Conservation (phyloP, 805 yeast genomes). For the Metschnikowia cerradonensis region DNA sequence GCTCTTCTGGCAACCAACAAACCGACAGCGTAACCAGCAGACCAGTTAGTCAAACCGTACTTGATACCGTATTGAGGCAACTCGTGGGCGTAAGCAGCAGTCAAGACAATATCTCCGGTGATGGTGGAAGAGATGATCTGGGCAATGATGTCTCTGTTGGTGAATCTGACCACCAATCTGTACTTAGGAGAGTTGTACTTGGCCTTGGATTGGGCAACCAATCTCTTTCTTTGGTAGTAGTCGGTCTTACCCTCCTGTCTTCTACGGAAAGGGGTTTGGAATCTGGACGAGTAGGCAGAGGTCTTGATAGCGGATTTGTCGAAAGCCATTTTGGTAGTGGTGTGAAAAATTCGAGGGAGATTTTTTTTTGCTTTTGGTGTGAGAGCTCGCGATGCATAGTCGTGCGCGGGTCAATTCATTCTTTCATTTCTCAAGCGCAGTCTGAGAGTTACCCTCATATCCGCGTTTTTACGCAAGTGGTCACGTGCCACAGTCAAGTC, state of each 20-base stretch:
- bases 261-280: slow-evolving; percentile 99
- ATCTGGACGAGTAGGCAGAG: slow-evolving; percentile 97
- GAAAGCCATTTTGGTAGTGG: slow-evolving; percentile 63
- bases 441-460: background rate
- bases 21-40: slow-evolving; percentile 99
- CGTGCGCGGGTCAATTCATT: slow-evolving; percentile 6
- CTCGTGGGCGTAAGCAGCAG: slow-evolving; percentile 99
- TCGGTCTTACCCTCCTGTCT: slow-evolving; percentile 99
- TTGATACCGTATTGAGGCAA: slow-evolving; percentile 95
- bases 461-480: background rate
- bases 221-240: slow-evolving; percentile 99
- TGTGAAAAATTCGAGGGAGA: slow-evolving; percentile 1
- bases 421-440: background rate
- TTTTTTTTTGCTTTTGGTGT: slow-evolving; percentile 6
- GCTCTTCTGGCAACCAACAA: slow-evolving; percentile 98
- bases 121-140: slow-evolving; percentile 96
- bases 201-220: slow-evolving; percentile 99
- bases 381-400: slow-evolving; percentile 10
- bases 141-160: slow-evolving; percentile 98
- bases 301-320: slow-evolving; percentile 58
- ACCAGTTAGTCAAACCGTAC: slow-evolving; percentile 99
- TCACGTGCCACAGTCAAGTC: slow-evolving; percentile 1
- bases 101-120: slow-evolving; percentile 92
- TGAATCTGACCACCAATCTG: slow-evolving; percentile 99
- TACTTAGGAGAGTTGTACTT: slow-evolving; percentile 99